Evolutionary conservation across 495 filamentous ascomycete genomes (phyloP), one percentile per base, ranked within the genome.

Genomic region (Podospora pseudocomata): DNA sequence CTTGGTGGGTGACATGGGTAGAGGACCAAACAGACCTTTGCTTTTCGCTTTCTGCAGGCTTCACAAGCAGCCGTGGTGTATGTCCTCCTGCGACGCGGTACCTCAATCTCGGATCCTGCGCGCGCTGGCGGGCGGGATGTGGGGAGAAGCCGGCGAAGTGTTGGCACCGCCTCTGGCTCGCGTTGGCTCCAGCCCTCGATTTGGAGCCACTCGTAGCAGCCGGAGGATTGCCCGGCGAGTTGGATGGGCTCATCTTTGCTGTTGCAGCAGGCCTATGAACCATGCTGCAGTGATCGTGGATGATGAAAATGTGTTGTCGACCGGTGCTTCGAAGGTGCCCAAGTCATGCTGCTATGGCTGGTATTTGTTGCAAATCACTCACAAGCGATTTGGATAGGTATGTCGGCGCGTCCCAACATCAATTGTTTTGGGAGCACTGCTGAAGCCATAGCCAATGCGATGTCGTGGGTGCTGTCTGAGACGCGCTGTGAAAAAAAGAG

Each of bases 31-130:
- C 16, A 61, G 26, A 59, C 65, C 65, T 49, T 66, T 2, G 49
- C 65, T 20, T 60, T 66, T n/a, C 65, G 57, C 32, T 60, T 61
- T 13, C 65, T n/a, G 20, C 65, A 66, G 3, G 65, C 53, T 30
- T 66, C 56, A 19, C 65, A 66, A 15, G 65, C 65, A 11, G 65
- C 65, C 1, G 19, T 60, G 15, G 65, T 58, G 57, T 66, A 28
- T 15, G 65, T 5, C 20, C 27, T 66, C n/a, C 57, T 39, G 4
- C 56, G 65, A 49, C 39, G 39, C 39, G 39, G 39, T 5, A 49
- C 13, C 39, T 49, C 13, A 11, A 49, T 16, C 39, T 16, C 39
- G 39, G 13, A 49, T 3, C 39, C 39, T 49, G 39, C 15, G 2
- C 39, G 39, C 39, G 39, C 13, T 13, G 39, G 39, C 2, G 39